Base-by-base conservation (phyloP, 2,329 filamentous ascomycete species). In the Simplicillium aogashimaense region DNA sequence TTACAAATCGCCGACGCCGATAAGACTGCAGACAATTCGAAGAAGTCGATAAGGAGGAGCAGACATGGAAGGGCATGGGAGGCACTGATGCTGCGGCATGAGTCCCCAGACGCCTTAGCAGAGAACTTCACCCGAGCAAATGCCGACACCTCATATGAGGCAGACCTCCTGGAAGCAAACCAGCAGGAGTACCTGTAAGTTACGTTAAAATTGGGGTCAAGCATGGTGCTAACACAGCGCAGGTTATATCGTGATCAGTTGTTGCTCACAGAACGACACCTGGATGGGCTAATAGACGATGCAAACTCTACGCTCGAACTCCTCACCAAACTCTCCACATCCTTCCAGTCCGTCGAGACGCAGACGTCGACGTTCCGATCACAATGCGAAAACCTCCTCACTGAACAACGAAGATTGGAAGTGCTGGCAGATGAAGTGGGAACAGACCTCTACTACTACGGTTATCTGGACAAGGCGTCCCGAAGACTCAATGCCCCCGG, bases 331-430 rank as follows among this genome's bases (percentile, higher is more conserved):
- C 72, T 98, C 13, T 89, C 89, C 12, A 77, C 82, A 51, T 90
- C 89, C 5, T 98, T 98, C 65, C 81, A 82, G 49, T 71, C 82
- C 1, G 90, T 98, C 37, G 88, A 95, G 52, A 70, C 76, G 9
- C 90, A 97, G 63, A 98, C 92, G 0, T 86, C 83, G n/a, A 82
- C 84, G 12, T 97, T 98, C 65, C 86, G 89, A 57, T 78, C 83
- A 36, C 88, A 94, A 60, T 98, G 92, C 61, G 87, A 95, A 56
- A 84, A 86, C 42, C 71, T 98, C 3, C 66, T 97, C 25, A 70
- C 76, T 1, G 89, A 95, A 52, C 88, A 97, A 63, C 78, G 74
- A 51, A 78, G 85, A 17, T 72, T 95, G 32, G 80, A 86, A 45
- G 75, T 73, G 48, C 72, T 98, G 33, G 87, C 88, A 3, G 78